Base-by-base conservation (phyloP, 371 early-diverging fungal genomes). In the Mucor piriformis region DNA sequence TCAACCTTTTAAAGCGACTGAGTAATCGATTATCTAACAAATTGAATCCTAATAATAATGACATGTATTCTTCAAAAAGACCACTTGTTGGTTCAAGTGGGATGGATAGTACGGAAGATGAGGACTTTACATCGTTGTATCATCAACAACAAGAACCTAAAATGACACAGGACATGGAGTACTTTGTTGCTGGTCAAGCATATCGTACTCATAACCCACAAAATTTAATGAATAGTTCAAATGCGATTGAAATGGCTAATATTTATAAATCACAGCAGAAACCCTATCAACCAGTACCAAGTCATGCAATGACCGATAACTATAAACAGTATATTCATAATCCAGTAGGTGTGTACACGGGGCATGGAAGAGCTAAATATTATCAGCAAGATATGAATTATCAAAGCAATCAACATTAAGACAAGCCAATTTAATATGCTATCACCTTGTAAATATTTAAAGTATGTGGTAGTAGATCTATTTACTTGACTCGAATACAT, bases 221-320 rank as follows among this genome's bases (percentile, higher is more conserved):
- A 3, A 53, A 40, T 23, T 20, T 58, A 12, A n/a, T n/a, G n/a
- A 37, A 58, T 23, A 42, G 27, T 15, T 49, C 63, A 32, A 53
- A 63, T 42, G 63, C 54, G 8, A 67, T 67, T 35, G 67, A 67
- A 43, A 58, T 67, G 63, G 57, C 63, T 8, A 64, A 62, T 24
- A 55, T 67, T 13, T 62, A 67, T 33, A 58, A 44, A 7, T 34
- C 57, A 13, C 55, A 62, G 18, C 67, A 63, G 6, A 40, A 48
- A 7, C 57, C 50, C 7, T 57, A 57, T 12, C 47, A 54, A 6
- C 48, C 64, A 10, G 29, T 11, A 18, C 59, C 50, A 18, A 42
- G 50, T 3, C 25, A 40, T 42, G 18, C 33, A 8, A 12, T 48
- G 5, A 3, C 13, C 0, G 40, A 57, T 27, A 40, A 32, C 27